A percentile compares a stretch with the other conserved stretches of the same genome.
Conservation (phyloP, 768 basidiomycete species). For the Tulasnella sp. region DNA sequence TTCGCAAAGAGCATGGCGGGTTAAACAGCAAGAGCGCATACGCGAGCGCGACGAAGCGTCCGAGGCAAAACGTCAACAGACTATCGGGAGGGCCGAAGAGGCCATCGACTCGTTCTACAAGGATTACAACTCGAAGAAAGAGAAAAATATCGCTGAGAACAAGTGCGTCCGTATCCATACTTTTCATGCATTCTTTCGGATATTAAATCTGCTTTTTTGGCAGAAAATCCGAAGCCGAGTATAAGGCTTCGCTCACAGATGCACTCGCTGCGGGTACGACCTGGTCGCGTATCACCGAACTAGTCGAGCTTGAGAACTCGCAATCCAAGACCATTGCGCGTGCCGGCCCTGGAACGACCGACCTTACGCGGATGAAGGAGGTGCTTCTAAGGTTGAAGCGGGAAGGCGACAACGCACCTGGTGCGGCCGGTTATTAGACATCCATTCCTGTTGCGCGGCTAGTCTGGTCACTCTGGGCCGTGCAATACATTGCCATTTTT, state of each 20-base stretch:
- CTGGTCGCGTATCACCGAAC: constrained; percentile 86
- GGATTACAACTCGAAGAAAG: constrained; percentile 78
- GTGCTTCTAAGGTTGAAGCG: constrained; percentile 79
- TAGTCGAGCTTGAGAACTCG: constrained; percentile 85
- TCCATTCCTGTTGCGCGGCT: not conserved
- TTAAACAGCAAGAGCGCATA: constrained; percentile 76
- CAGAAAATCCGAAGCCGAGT: constrained; percentile 83
- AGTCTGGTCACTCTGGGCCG: no score
- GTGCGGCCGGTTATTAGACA: constrained; percentile 76
- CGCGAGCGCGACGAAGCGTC: constrained; percentile 71
- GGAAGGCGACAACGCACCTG: constrained; percentile 85
- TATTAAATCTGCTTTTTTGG: not conserved
- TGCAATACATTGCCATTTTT: no score
- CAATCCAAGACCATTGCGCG: constrained; percentile 93
- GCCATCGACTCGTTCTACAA: constrained; percentile 87
- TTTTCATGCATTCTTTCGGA: not conserved
- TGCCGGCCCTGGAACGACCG: constrained; percentile 77
- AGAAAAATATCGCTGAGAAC: constrained; percentile 85
- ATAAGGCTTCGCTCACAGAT: constrained; percentile 57
- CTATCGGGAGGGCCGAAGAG: constrained; percentile 70
- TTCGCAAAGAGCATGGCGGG: constrained; percentile 68
- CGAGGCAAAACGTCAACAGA: constrained; percentile 66
- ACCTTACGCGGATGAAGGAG: constrained; percentile 85
- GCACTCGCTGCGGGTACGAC: constrained; percentile 83
- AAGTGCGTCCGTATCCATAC: constrained; percentile 49